These are phyloP conservation scores for Tetracentron sinense DNA, from an alignment of 164 flowering plant genomes.

Conservation along the genomic window DNA sequence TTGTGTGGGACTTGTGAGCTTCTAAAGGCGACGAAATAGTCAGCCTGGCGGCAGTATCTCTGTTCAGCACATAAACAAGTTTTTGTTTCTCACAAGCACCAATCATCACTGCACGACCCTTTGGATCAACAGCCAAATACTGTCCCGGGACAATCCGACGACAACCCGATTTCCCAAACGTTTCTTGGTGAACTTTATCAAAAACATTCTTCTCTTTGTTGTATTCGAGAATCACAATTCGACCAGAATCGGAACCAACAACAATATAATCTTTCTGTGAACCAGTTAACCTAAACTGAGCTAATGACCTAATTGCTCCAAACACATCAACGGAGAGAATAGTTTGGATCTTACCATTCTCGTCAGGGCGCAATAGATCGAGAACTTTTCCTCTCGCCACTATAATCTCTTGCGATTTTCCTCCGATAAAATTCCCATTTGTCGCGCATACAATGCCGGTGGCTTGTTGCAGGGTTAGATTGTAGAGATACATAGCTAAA, in stretches of 20 bases:
- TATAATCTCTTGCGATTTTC: constrained; percentile 76
- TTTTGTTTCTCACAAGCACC: constrained; percentile 58
- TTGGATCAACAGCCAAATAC: constrained; percentile 84
- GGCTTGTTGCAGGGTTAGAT: constrained; percentile 78
- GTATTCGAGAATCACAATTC: constrained; percentile 84
- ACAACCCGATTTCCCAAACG: constrained; percentile 93
- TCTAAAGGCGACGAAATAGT: constrained; percentile 82
- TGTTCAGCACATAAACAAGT: constrained; percentile 5
- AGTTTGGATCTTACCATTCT: constrained; percentile 85
- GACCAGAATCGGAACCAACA: constrained; percentile 94
- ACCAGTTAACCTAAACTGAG: constrained; percentile 86
- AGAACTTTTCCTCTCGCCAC: constrained; percentile 92
- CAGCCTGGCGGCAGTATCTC: neutral
- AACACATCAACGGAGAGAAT: constrained; percentile 80
- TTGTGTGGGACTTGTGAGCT: constrained; percentile 89
- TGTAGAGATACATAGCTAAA: constrained; percentile 77
- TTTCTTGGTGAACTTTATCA: constrained; percentile 90
- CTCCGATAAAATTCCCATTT: constrained; percentile 87
- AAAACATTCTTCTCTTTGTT: constrained; percentile 78
- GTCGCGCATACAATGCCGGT: constrained; percentile 85
- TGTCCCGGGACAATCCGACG: constrained; percentile 94
- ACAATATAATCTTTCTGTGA: constrained; percentile 85
- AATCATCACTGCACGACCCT: constrained; percentile 93
- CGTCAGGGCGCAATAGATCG: constrained; percentile 91
- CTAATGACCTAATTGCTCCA: constrained; percentile 81